Percentiles rank a stretch among this genome's conserved stretches.
Conservation (phyloP, 1,139 yeast species). For the Candida glucosophila region DNA sequence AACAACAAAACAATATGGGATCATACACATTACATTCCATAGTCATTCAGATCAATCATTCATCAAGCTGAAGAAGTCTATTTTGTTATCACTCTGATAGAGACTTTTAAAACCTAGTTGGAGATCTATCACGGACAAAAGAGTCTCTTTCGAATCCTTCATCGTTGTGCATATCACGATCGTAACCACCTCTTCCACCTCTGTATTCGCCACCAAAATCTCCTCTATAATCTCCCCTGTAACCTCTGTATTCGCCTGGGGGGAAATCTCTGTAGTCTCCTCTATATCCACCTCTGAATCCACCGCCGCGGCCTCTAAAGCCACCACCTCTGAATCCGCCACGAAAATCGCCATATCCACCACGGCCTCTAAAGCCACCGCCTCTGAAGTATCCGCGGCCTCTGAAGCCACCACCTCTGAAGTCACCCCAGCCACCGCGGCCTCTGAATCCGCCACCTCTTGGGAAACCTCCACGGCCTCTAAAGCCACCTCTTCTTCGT, state of each 20-base stretch:
- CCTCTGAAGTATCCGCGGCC: constrained; percentile 43
- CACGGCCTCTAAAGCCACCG: constrained; percentile 41
- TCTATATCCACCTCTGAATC: constrained; percentile 27
- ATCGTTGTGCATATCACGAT: constrained; percentile 26
- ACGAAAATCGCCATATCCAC: constrained; percentile 28
- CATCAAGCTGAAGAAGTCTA: too few species aligned
- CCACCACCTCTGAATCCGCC: constrained; percentile 40
- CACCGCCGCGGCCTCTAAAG: constrained; percentile 35
- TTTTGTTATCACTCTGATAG: too few species aligned
- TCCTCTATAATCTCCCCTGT: constrained; percentile 26
- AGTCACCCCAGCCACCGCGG: constrained; percentile 29
- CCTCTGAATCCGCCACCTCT: constrained; percentile 20
- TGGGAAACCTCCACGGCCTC: constrained; percentile 35
- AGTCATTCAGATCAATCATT: too few species aligned
- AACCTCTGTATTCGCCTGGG: constrained; percentile 26
- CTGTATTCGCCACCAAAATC: constrained; percentile 26
- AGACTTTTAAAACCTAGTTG: constrained; percentile 37
- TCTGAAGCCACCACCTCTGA: constrained; percentile 36
- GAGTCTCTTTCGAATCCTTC: constrained; percentile 29
- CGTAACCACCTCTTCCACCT: constrained; percentile 34
- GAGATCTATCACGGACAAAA: constrained; percentile 42
- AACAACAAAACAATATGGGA: constrained; percentile 3
- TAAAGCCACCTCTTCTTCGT: constrained; percentile 46
- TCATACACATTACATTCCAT: constrained; percentile 2
- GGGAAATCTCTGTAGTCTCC: constrained; percentile 28